Evolutionary conservation across 352 stramenopile genomes (phyloP).

Genomic region (Pythium rhizo-oryzae): DNA sequence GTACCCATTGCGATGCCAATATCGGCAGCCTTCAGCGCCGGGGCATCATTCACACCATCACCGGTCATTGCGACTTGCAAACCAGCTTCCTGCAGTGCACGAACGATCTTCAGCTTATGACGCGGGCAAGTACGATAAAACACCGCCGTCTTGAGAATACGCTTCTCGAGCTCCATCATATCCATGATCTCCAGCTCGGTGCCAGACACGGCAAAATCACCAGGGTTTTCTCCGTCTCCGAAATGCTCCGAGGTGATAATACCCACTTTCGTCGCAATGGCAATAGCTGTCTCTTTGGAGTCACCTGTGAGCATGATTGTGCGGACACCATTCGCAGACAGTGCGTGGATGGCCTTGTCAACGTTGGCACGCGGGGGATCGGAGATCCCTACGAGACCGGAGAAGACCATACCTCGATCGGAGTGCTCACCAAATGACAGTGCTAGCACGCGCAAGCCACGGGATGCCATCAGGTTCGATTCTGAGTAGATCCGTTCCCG

Average conservation of each 20-base stretch:
- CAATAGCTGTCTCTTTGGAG: constrained; percentile 94
- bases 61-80: constrained; percentile 97
- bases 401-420: constrained; percentile 90
- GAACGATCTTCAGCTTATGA: constrained; percentile 97
- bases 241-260: constrained; percentile 84
- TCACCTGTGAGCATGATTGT: constrained; percentile 96
- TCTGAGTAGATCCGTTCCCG: constrained; percentile 65
- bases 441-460: constrained; percentile 88
- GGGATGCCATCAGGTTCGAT: constrained; percentile 66
- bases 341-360: constrained; percentile 58
- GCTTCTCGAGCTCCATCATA: constrained; percentile 73
- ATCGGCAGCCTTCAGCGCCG: constrained; percentile 95
- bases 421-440: constrained; percentile 87
- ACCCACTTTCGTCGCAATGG: constrained; percentile 93
- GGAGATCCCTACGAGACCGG: constrained; percentile 94
- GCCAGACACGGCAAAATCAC: constrained; percentile 77
- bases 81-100: constrained; percentile 86
- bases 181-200: constrained; percentile 92
- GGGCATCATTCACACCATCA: constrained; percentile 99
- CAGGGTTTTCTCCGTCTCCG: constrained; percentile 36
- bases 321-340: constrained; percentile 60
- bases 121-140: constrained; percentile 96
- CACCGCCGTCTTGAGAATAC: constrained; percentile 91
- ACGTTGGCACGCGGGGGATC: constrained; percentile 73
- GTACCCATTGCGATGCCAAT: constrained; percentile 99